phyloP scores from a whole-genome alignment of 805 yeast species.

The Spathaspora passalidarum region DNA sequence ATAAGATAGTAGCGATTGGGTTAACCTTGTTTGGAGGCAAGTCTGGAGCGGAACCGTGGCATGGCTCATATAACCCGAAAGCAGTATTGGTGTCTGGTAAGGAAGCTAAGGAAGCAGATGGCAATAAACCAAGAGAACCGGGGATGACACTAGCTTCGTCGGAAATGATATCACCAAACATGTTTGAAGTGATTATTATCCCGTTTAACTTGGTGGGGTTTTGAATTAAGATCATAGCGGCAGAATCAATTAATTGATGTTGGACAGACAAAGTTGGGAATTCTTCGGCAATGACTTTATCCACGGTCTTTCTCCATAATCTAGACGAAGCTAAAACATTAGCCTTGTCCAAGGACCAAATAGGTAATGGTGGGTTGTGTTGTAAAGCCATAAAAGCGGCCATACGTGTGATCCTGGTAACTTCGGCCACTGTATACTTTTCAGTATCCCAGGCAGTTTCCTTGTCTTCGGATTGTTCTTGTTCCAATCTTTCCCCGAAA shows the following conservation, averaged over 20 bases:
- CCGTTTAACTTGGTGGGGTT: conserved; percentile 91
- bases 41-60: conserved; percentile 99
- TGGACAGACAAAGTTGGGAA: conserved; percentile 85
- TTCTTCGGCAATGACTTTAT: conserved; percentile 77
- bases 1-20: conserved; percentile 92
- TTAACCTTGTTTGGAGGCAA: conserved; percentile 83
- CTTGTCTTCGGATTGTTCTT: conserved; percentile 58
- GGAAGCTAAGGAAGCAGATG: conserved; percentile 96
- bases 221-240: conserved; percentile 96
- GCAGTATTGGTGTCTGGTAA: conserved; percentile 93
- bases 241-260: conserved; percentile 97
- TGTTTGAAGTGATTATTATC: conserved; percentile 86
- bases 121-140: conserved; percentile 92
- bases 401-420: conserved; percentile 94
- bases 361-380: conserved; percentile 87
- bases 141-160: conserved; percentile 99
- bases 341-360: conserved; percentile 97
- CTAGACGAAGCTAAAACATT: conserved; percentile 95
- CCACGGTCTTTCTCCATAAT: conserved; percentile 93
- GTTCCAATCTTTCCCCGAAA: conserved; percentile 94
- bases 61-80: conserved; percentile 96
- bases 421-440: conserved; percentile 86
- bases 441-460: conserved; percentile 94
- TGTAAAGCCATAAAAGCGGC: conserved; percentile 96
- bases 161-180: conserved; percentile 97